Base-by-base conservation (phyloP, 169 alveolate genomes). In the Plasmodium vinckei region DNA sequence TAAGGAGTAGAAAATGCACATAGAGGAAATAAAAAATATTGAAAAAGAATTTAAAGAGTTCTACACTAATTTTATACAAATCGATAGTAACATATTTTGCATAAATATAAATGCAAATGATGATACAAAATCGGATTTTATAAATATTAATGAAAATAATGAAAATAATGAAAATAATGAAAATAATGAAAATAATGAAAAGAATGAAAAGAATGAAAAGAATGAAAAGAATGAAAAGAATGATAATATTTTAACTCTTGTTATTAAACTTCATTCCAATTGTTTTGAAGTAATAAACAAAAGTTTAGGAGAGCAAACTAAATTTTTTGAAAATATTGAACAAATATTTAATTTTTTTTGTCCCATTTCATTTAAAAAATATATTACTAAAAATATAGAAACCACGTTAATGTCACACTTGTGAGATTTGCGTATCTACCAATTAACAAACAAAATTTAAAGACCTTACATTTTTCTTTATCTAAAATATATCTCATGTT, bases 281-380 rank as follows among this genome's bases (percentile, higher is more conserved):
- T 68, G 25, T 75, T 75, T 75, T 44, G 88, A 75, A 39, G 73
- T 75, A 27, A 12, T 63, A 21, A 75, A 61, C 19, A 17, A 53
- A 17, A 39, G 9, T 47, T 47, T 44, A 19, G 25, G 12, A 17
- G 19, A 59, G 27, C 42, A 21, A 9, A 44, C 33, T n/a, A 73
- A 63, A 60, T 5, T 2, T 33, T 73, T 75, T 75, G 88, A 75
- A 9, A 61, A 17, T n/a, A 63, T 75, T 75, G 88, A 75, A 63
- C 75, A 75, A 46, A 49, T 75, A 25, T 75, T 75, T 57, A 42
- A 75, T 75, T 49, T 54, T 15, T 75, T 54, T 25, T 75, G 88
- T n/a, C 88, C 88, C 1, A 7, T 63, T 17, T 61, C 88, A 49
- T 75, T 75, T 63, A 75, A 75, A 63, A 75, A 47, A 4, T 75